phyloP scores from a whole-genome alignment of 2,329 filamentous ascomycete species.

The Pyrenochaeta sp. region DNA sequence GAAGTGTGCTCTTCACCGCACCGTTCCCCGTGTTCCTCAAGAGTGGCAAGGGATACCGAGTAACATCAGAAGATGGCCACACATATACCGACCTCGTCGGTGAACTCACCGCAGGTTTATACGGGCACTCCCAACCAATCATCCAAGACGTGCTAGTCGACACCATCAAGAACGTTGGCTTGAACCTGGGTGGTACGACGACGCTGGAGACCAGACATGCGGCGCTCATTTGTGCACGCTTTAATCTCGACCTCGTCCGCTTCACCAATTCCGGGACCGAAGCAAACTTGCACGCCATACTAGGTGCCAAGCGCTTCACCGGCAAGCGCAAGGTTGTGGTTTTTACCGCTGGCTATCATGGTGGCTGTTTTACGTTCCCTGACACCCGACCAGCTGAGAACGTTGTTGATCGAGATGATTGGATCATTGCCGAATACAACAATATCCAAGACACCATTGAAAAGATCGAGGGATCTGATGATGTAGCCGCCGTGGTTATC shows the following conservation, averaged over 20 bases:
- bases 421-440: slow-evolving; percentile 69
- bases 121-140: slow-evolving; percentile 39
- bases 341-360: slow-evolving; percentile 62
- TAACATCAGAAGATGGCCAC: slow-evolving; percentile 43
- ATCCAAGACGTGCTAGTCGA: slow-evolving; percentile 30
- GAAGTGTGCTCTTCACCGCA: slow-evolving; percentile 44
- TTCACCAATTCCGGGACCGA: slow-evolving; percentile 42
- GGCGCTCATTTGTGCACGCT: slow-evolving; percentile 27
- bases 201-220: slow-evolving; percentile 29
- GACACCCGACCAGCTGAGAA: slow-evolving; percentile 49
- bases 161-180: slow-evolving; percentile 41
- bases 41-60: slow-evolving; percentile 30
- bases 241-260: slow-evolving; percentile 29
- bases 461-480: slow-evolving; percentile 51
- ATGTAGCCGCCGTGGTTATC: slow-evolving; percentile 69
- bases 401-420: slow-evolving; percentile 62
- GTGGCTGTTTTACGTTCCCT: slow-evolving; percentile 61
- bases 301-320: slow-evolving; percentile 57
- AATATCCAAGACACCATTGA: slow-evolving; percentile 57
- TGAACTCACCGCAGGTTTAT: slow-evolving; percentile 37
- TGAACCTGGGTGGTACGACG: slow-evolving; percentile 36
- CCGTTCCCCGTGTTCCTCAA: slow-evolving; percentile 49
- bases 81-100: slow-evolving; percentile 38
- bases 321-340: slow-evolving; percentile 52
- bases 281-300: slow-evolving; percentile 36